A percentile compares a stretch with the other conserved stretches of the same genome.
Evolutionary conservation across 2,329 filamentous ascomycete species (phyloP).

Genomic region (Fusarium abutilonis): DNA sequence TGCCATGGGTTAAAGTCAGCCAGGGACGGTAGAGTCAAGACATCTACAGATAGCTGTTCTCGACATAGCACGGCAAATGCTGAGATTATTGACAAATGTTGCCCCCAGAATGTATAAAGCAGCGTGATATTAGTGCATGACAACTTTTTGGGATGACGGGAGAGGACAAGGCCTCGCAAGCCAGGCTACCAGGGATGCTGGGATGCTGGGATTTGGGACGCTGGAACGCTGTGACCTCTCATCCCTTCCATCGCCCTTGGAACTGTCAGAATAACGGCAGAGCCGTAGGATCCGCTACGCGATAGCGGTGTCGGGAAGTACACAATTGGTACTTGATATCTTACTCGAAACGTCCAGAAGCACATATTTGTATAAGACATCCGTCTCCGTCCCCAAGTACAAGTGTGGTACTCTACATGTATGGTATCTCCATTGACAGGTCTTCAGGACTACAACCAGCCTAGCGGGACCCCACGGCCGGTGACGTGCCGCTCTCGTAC

Average conservation of each 20-base stretch:
- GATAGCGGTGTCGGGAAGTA: constrained; percentile 28
- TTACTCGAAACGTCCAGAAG: not conserved
- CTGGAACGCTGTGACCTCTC: too few relatives aligned
- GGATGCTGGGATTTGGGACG: constrained; percentile 15
- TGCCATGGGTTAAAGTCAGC: not conserved
- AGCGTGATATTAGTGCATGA: constrained; percentile 21
- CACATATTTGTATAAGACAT: not conserved
- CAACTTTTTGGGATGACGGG: constrained; percentile 17
- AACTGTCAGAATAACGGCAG: constrained; percentile 26
- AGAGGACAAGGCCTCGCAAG: too few relatives aligned
- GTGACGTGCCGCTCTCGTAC: constrained; percentile 41
- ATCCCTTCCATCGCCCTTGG: not conserved
- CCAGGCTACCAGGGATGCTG: constrained; percentile 8
- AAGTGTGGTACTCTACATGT: constrained; percentile 8
- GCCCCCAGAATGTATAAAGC: not conserved
- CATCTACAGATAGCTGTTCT: not conserved
- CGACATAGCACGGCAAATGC: not conserved
- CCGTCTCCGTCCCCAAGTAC: not conserved
- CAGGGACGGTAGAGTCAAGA: not conserved
- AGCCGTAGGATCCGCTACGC: constrained; percentile 21
- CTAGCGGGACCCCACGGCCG: constrained; percentile 28
- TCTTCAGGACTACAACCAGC: constrained; percentile 16
- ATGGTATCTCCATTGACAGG: not conserved
- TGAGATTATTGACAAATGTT: not conserved
- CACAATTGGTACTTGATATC: constrained; percentile 6